Evolutionary conservation across 2,329 filamentous ascomycete genomes (phyloP).

Genomic region (Pseudohalonectria lignicola): DNA sequence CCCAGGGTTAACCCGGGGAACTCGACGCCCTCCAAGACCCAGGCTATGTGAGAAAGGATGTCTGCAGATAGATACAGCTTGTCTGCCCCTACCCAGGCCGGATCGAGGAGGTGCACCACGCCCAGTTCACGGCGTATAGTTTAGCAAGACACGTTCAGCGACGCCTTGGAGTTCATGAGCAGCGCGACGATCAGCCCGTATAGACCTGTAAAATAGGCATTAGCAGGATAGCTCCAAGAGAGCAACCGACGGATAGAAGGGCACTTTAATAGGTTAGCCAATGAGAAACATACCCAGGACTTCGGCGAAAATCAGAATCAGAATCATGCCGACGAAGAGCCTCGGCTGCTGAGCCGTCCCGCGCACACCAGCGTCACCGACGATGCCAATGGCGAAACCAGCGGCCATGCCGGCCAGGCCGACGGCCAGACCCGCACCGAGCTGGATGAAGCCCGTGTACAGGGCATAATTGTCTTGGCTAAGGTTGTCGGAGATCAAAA

Average conservation of each 20-base stretch:
- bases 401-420: slow-evolving; percentile 75
- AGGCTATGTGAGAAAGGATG: no score
- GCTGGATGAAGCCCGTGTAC: slow-evolving; percentile 77
- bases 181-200: slow-evolving; percentile 98
- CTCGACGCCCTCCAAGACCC: no score
- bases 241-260: background rate
- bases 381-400: slow-evolving; percentile 79
- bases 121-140: background rate
- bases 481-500: slow-evolving; percentile 73
- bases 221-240: slow-evolving; percentile 1
- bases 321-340: slow-evolving; percentile 93
- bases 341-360: slow-evolving; percentile 76
- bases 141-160: slow-evolving; percentile 53
- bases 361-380: slow-evolving; percentile 80
- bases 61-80: no score
- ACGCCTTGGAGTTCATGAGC: slow-evolving; percentile 96
- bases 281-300: slow-evolving; percentile 64
- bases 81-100: no score
- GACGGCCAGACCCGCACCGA: slow-evolving; percentile 73
- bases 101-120: no score
- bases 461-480: slow-evolving; percentile 57
- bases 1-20: no score
- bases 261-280: background rate
- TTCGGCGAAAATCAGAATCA: slow-evolving; percentile 99
- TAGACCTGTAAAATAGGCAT: slow-evolving; percentile 55